A percentile compares a stretch with the other conserved stretches of the same genome.
phyloP scores from a whole-genome alignment of 2,329 filamentous ascomycete genomes.

The Penicillium nordicum region DNA sequence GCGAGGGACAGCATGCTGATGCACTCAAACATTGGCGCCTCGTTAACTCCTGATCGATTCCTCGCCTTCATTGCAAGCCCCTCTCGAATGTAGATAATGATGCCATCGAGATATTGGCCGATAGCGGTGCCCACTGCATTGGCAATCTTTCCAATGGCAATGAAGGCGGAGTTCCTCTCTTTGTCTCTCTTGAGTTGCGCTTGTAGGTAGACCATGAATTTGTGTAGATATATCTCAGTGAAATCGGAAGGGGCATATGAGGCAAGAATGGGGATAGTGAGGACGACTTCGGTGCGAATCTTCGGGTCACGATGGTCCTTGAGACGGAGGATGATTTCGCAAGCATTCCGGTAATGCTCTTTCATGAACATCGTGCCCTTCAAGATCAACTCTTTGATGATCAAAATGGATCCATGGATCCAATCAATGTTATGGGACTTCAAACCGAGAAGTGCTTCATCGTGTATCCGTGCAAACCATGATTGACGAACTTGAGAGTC shows the following conservation, averaged over 20 bases:
- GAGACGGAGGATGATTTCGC: constrained; percentile 86
- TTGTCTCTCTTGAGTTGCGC: constrained; percentile 92
- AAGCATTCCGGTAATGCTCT: constrained; percentile 84
- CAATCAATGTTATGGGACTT: constrained; percentile 77
- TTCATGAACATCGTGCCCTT: constrained; percentile 99
- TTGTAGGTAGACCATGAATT: constrained; percentile 95
- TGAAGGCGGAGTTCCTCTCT: constrained; percentile 88
- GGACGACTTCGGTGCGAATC: constrained; percentile 83
- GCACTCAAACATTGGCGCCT: constrained; percentile 87
- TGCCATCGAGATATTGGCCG: constrained; percentile 89
- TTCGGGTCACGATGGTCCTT: constrained; percentile 88
- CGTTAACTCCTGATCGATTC: constrained; percentile 56
- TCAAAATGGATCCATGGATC: constrained; percentile 89
- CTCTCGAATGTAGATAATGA: constrained; percentile 89
- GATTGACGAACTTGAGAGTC: constrained; percentile 81
- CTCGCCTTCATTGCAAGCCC: constrained; percentile 77
- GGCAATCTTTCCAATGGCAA: constrained; percentile 93
- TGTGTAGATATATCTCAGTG: constrained; percentile 79
- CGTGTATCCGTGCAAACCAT: constrained; percentile 89
- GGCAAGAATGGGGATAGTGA: constrained; percentile 87
- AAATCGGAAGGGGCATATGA: constrained; percentile 92
- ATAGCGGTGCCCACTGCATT: constrained; percentile 95
- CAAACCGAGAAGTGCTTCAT: constrained; percentile 76
- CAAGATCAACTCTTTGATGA: constrained; percentile 85
- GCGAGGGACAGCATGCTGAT: constrained; percentile 95